A percentile compares a stretch with the other conserved stretches of the same genome.
These are phyloP conservation scores for Sugiyamaella boreocaroliniensis DNA, from an alignment of 805 yeast species.

Conservation along the genomic window DNA sequence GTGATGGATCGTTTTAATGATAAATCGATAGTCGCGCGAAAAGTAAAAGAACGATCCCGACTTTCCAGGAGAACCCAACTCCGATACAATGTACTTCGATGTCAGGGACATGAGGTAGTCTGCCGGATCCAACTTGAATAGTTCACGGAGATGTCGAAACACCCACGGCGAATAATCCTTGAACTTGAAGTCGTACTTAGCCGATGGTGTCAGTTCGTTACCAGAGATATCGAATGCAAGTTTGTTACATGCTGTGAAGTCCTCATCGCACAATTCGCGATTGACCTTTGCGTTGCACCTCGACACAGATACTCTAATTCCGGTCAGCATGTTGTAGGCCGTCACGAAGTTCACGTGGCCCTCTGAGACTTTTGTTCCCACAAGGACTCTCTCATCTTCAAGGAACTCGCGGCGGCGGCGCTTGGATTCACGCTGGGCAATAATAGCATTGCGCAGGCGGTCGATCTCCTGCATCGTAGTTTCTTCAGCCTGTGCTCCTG, in stretches of 20 bases:
- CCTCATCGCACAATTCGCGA: slow-evolving; percentile 61
- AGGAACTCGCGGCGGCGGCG: slow-evolving; percentile 23
- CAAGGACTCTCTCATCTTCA: slow-evolving; percentile 45
- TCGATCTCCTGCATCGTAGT: slow-evolving; percentile 20
- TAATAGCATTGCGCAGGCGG: slow-evolving; percentile 27
- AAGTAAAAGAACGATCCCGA: slow-evolving; percentile 95
- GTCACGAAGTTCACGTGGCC: slow-evolving; percentile 90
- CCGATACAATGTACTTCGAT: slow-evolving; percentile 85
- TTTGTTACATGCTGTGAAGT: slow-evolving; percentile 68
- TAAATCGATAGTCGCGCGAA: slow-evolving; percentile 87
- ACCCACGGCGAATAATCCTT: slow-evolving; percentile 95
- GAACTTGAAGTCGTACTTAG: slow-evolving; percentile 92
- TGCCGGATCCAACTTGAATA: slow-evolving; percentile 89
- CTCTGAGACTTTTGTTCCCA: slow-evolving; percentile 79
- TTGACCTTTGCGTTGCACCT: slow-evolving; percentile 76
- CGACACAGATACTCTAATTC: slow-evolving; percentile 91
- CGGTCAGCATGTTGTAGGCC: slow-evolving; percentile 96
- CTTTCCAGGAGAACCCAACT: slow-evolving; percentile 92
- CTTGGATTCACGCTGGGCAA: slow-evolving; percentile 28
- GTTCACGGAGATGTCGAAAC: slow-evolving; percentile 71
- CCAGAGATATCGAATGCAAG: slow-evolving; percentile 78
- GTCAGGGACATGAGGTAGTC: slow-evolving; percentile 90
- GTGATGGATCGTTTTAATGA: slow-evolving; percentile 92
- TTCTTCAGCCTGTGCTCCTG: neutral
- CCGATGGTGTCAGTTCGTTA: slow-evolving; percentile 83